A percentile compares a stretch with the other conserved stretches of the same genome.
Conservation (phyloP, 2,329 filamentous ascomycete genomes). For the Chrysoporthe deuterocubensis region DNA sequence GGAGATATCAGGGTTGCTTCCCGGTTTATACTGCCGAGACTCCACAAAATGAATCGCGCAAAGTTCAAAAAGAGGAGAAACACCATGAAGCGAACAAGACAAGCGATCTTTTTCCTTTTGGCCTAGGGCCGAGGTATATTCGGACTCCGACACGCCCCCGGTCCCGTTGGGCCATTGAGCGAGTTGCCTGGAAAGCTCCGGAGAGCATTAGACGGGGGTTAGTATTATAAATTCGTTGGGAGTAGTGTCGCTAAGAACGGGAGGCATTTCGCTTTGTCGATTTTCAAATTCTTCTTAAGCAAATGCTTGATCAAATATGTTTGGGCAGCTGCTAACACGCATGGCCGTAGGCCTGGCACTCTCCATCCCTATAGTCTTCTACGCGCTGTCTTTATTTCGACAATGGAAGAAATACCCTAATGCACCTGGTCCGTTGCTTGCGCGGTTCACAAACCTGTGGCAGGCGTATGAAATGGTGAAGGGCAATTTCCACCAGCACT, state of each 20-base stretch:
- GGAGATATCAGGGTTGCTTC: too few species aligned
- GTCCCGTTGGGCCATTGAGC: not conserved
- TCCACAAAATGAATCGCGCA: not conserved
- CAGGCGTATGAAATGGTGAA: not conserved
- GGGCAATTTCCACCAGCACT: conserved; percentile 13
- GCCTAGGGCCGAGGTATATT: not conserved
- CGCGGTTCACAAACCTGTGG: conserved; percentile 18
- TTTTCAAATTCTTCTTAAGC: not conserved
- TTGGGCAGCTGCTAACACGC: not conserved
- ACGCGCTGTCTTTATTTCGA: not conserved
- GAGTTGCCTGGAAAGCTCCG: not conserved
- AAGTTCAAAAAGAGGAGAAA: not conserved
- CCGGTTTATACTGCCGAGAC: not conserved
- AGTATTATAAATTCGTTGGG: not conserved
- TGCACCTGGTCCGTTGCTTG: conserved; percentile 19
- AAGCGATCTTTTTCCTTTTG: not conserved
- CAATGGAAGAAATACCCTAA: conserved; percentile 4
- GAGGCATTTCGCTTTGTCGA: not conserved
- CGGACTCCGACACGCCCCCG: not conserved
- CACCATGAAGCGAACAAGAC: not conserved
- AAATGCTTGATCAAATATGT: not conserved
- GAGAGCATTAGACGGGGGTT: not conserved
- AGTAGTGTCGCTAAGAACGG: not conserved
- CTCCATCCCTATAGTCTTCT: not conserved
- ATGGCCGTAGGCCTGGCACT: not conserved